Conservation (phyloP, 2,329 filamentous ascomycete genomes). For the Penicillium sp. region DNA sequence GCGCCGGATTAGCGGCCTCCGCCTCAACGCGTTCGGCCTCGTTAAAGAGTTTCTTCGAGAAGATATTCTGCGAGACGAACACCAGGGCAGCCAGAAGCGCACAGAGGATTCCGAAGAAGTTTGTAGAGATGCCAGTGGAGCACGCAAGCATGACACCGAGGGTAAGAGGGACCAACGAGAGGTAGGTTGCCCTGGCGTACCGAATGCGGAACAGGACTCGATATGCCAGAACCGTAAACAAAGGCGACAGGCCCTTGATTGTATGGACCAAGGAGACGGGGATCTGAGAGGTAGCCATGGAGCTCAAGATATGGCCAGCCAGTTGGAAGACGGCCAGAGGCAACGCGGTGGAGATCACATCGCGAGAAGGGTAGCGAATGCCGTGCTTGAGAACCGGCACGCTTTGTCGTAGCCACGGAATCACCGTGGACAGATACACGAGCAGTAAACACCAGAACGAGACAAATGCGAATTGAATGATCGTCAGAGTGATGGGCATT, state of each 20-base stretch:
- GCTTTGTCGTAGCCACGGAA: constrained; percentile 71
- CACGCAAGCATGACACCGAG: constrained; percentile 95
- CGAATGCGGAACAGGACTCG: constrained; percentile 85
- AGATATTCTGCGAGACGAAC: constrained; percentile 98
- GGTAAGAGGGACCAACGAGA: constrained; percentile 88
- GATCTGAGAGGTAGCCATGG: constrained; percentile 91
- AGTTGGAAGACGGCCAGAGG: constrained; percentile 93
- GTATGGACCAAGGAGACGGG: constrained; percentile 97
- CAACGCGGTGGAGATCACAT: constrained; percentile 85
- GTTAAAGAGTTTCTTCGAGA: constrained; percentile 97
- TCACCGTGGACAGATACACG: constrained; percentile 74
- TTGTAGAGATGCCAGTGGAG: constrained; percentile 86
- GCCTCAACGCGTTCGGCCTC: constrained; percentile 85
- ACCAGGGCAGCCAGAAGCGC: constrained; percentile 89
- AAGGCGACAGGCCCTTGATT: constrained; percentile 93
- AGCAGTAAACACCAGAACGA: constrained; percentile 83
- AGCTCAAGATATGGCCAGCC: constrained; percentile 89
- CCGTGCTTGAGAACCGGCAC: constrained; percentile 83
- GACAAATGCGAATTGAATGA: constrained; percentile 93
- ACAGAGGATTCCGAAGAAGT: constrained; percentile 87
- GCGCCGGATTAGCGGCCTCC: constrained; percentile 65
- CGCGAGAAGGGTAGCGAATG: constrained; percentile 78
- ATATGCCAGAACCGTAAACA: constrained; percentile 95
- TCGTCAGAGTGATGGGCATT: constrained; percentile 87
- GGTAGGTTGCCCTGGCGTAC: constrained; percentile 85